Conservation (phyloP, 140 eudicot species). For the Flaveria floridana region DNA sequence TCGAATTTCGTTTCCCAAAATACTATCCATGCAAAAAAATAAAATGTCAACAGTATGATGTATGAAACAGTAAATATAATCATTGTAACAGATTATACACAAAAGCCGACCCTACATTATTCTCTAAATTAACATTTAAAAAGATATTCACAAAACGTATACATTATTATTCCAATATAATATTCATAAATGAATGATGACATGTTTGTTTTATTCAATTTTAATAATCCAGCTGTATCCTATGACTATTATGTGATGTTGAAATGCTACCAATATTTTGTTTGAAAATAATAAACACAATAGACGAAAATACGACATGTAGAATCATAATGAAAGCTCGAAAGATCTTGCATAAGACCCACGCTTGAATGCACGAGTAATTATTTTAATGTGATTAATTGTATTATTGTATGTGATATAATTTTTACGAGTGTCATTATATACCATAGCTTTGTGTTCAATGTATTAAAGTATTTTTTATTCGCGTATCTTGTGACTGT, state of each 20-base stretch:
- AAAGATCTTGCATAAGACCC: conserved; percentile 9
- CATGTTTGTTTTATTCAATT: conserved; percentile 14
- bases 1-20: background rate
- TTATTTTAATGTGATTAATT: too few relatives aligned
- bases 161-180: background rate
- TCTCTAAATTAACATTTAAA: conserved; percentile 2
- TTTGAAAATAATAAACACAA: conserved; percentile 28
- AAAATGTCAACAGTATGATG: conserved; percentile 18
- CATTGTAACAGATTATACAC: background rate
- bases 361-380: background rate
- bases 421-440: too few relatives aligned
- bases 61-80: conserved; percentile 20
- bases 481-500: too few relatives aligned
- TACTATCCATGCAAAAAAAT: conserved; percentile 2
- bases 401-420: too few relatives aligned
- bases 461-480: too few relatives aligned
- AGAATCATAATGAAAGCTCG: conserved; percentile 30
- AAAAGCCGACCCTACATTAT: conserved; percentile 5
- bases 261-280: conserved; percentile 30
- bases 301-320: conserved; percentile 22
- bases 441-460: too few relatives aligned
- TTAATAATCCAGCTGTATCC: background rate
- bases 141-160: conserved; percentile 7
- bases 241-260: conserved; percentile 25
- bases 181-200: background rate